These are phyloP conservation scores for Leccinellum luteum DNA, from an alignment of 768 basidiomycete species.

Conservation along the genomic window DNA sequence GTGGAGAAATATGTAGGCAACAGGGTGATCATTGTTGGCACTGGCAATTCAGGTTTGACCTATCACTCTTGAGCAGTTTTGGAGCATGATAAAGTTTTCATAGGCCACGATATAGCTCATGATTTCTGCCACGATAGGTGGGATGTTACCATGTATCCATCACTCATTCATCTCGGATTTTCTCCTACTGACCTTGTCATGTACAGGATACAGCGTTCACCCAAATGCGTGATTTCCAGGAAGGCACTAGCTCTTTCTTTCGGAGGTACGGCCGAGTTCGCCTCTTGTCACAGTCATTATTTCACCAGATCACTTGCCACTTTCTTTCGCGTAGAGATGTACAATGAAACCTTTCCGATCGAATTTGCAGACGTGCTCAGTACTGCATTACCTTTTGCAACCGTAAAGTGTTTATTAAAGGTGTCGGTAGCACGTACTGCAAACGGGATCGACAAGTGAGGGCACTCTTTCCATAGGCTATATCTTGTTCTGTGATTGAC, in stretches of 20 bases:
- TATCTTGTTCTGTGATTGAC: neutral
- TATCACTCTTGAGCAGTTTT: neutral
- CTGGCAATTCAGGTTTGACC: slow-evolving; percentile 52
- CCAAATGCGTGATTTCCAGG: neutral
- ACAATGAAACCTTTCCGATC: neutral
- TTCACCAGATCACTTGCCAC: neutral
- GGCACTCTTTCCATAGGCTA: neutral
- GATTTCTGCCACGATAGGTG: slow-evolving; percentile 31
- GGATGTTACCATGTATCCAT: slow-evolving; percentile 26
- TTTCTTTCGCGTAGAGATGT: neutral
- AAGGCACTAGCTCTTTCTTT: neutral
- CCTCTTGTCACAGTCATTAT: neutral
- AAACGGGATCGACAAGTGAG: neutral
- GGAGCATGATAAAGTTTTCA: neutral
- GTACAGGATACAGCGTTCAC: slow-evolving; percentile 10
- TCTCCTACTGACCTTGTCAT: slow-evolving; percentile 25
- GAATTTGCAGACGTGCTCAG: neutral
- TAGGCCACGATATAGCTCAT: slow-evolving; percentile 39
- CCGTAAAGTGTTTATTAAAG: neutral
- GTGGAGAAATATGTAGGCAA: slow-evolving; percentile 51
- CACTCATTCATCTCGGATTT: slow-evolving; percentile 15
- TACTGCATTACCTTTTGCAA: neutral
- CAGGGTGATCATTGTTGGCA: slow-evolving; percentile 62
- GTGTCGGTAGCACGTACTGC: neutral
- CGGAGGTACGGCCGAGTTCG: neutral